Base-by-base conservation (phyloP, 345 rosid species). In the Heritiera fomes region DNA sequence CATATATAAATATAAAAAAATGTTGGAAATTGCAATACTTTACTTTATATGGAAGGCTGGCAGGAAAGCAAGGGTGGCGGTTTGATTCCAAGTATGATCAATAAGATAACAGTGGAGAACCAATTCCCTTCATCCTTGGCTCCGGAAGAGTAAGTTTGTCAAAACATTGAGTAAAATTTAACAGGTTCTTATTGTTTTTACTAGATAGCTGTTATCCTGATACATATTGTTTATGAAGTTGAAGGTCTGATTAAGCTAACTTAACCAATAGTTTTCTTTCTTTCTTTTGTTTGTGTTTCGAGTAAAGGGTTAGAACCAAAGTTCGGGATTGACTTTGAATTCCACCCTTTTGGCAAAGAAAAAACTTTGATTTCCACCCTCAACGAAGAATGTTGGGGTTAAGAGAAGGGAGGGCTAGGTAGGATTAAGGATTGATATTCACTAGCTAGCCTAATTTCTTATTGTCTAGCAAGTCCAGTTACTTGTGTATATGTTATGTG, bases 31-130 rank as follows among this genome's bases (percentile, higher is more conserved):
- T 55, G 90, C 88, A 34, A 87, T 91, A 84, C 97, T 91, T 86
- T 94, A 91, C 88, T 91, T 0, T 23, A 23, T 23, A 90, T 77
- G 95, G 94, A 70, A 90, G 97, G 70, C 80, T 92, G 79, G 96
- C 93, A 40, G 97, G 97, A 1, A 92, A 94, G 66, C 97, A 91
- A 80, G 98, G 98, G 14, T 94, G 95, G 95, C 82, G 97, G 28
- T 93, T 93, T 77, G 98, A 93, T 79, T 93, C 98, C 0, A 93
- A 91, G 0, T 92, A 92, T 61, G 97, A 92, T 80, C 98, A 94
- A 83, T 91, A 91, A 84, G 98, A 92, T 68, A 74, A 50, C 40
- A 83, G 43, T 40, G 95, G 95, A 6, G 97, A 94, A 66, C 79
- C 95, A 20, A 77, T 88, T 75, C 98, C 97, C 46, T 94, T 94